phyloP scores from a whole-genome alignment of 768 basidiomycete species.

The Sistotremastrum suecicum region DNA sequence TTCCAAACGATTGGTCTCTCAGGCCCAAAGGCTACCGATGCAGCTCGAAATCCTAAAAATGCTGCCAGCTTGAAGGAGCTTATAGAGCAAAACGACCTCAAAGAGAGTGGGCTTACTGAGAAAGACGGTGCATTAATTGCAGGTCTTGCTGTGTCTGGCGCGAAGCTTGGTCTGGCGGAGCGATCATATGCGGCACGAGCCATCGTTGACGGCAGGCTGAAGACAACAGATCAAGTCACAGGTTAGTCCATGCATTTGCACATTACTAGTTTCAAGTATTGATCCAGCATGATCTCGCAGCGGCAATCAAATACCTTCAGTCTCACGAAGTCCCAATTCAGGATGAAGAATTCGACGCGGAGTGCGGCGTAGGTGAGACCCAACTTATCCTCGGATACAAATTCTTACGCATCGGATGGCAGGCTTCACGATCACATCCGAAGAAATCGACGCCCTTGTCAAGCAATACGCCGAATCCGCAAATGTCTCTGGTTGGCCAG shows the following conservation, averaged over 20 bases:
- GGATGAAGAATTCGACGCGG: conserved; percentile 53
- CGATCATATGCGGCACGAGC: conserved; percentile 48
- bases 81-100: conserved; percentile 40
- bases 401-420: conserved; percentile 1
- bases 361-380: conserved; percentile 76
- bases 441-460: conserved; percentile 44
- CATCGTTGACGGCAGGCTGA: conserved; percentile 61
- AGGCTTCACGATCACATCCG: conserved; percentile 71
- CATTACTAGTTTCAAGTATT: not conserved
- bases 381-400: not conserved
- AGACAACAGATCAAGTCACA: conserved; percentile 72
- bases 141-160: conserved; percentile 45
- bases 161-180: conserved; percentile 47
- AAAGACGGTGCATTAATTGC: conserved; percentile 62
- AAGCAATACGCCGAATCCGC: conserved; percentile 42
- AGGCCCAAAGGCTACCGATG: conserved; percentile 66
- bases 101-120: conserved; percentile 45
- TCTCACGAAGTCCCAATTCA: conserved; percentile 45
- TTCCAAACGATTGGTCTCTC: conserved; percentile 72
- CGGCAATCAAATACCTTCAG: conserved; percentile 65
- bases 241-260: conserved; percentile 34
- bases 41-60: conserved; percentile 67
- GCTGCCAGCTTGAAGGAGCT: conserved; percentile 56
- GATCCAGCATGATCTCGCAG: conserved; percentile 21
- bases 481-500: conserved; percentile 55